Percentiles rank a stretch among this genome's conserved stretches.
These are phyloP conservation scores for Tillandsia fasciculata DNA, from an alignment of 176 grass and related monocot genomes.

Conservation along the genomic window DNA sequence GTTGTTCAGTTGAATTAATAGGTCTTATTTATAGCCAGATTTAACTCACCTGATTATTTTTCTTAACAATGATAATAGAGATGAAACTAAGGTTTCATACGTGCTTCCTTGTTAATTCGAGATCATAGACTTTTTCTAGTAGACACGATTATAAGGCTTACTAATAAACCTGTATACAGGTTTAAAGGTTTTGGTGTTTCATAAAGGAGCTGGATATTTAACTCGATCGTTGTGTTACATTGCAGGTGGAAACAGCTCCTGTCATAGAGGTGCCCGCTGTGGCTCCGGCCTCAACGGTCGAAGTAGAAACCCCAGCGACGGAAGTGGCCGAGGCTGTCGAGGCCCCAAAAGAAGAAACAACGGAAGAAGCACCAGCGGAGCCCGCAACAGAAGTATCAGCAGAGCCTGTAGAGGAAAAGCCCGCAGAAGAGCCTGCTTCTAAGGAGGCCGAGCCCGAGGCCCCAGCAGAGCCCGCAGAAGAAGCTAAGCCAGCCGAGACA, in stretches of 20 bases:
- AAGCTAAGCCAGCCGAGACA: not conserved
- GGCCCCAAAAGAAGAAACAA: not conserved
- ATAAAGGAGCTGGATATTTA: too few species aligned
- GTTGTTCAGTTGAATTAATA: too few species aligned
- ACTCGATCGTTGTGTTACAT: not conserved
- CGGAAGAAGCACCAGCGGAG: constrained; percentile 14
- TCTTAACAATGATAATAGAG: too few species aligned
- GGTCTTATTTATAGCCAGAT: too few species aligned
- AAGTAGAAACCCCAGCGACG: constrained; percentile 1
- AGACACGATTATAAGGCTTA: too few species aligned
- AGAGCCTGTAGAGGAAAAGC: not conserved
- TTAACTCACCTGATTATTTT: too few species aligned
- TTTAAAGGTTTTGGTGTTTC: too few species aligned
- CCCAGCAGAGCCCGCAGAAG: not conserved
- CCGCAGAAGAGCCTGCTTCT: constrained; percentile 3
- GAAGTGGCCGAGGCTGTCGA: constrained; percentile 4
- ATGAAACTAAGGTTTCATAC: too few species aligned
- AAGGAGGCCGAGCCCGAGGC: not conserved
- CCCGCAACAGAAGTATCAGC: not conserved
- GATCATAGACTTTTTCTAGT: too few species aligned
- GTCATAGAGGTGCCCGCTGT: not conserved
- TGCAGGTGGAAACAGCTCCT: constrained; percentile 19
- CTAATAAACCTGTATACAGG: too few species aligned
- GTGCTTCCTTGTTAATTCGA: too few species aligned
- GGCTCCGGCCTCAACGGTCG: constrained; percentile 9